Base-by-base conservation (phyloP, 768 basidiomycete species). In the Agaricus subrufescens region DNA sequence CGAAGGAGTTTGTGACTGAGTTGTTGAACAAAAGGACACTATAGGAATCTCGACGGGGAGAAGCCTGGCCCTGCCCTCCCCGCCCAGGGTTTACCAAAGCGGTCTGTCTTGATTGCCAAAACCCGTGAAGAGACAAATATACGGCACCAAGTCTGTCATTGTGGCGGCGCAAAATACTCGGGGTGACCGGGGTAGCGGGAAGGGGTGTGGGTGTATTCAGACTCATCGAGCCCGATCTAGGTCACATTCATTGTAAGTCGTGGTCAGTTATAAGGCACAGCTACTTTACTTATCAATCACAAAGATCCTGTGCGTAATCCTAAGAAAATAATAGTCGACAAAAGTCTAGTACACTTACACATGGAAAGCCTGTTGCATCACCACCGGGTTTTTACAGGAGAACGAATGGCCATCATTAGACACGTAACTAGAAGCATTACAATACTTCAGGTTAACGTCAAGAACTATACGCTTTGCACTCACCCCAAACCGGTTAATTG, bases 101-200 rank as follows among this genome's bases (percentile, higher is more conserved):
- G 11, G 72, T 66, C 10, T 74, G 70, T 2, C 84, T 75, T 0
- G 85, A 75, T 12, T 67, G 58, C 84, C 84, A 86, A 63, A 86
- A 86, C 12, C 70, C 69, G 52, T 82, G 64, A 8, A 85, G 60
- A 0, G 84, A 77, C 0, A 82, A 80, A 40, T 78, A 79, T 0
- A 84, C 85, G 0, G 84, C 82, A 0, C 84, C 84, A 15, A 84
- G 72, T 29, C 84, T 68, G 58, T 86, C 79, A 56, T 81, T 64
- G 40, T 70, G 67, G 0, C 52, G 59, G 11, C 62, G 63, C 15
- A 56, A 37, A 34, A 56, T 56, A 12, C 26, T 26, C 25, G 48
- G 55, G n/a, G 55, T 56, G n/a, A 56, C 55, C 5, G 60, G 79
- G 1, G 79, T 75, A 45, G 73, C 69, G 0, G 63, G 61, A 3